Evolutionary conservation across 495 filamentous ascomycete species (phyloP).

Genomic region (Podospora anserina): DNA sequence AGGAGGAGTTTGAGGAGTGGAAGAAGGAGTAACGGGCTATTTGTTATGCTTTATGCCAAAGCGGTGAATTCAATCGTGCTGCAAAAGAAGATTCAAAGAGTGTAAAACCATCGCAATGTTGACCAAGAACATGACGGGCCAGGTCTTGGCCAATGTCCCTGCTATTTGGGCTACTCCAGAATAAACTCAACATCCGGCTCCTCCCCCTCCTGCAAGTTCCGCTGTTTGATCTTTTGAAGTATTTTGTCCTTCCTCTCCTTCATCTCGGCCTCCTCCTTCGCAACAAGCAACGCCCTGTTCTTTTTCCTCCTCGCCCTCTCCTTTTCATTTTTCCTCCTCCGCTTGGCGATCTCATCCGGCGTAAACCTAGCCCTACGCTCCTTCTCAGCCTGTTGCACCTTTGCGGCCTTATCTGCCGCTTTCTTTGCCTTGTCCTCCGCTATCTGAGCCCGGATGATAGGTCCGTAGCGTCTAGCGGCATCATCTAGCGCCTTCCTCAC

Average conservation of each 20-base stretch:
- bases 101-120: no score
- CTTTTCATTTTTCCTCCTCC: not conserved
- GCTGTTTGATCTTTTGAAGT: not conserved
- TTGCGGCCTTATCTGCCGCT: not conserved
- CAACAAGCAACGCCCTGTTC: not conserved
- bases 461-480: not conserved
- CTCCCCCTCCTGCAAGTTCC: not conserved
- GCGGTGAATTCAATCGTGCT: not conserved
- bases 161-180: not conserved
- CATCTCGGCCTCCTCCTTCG: not conserved
- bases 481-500: not conserved
- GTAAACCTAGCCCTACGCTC: not conserved
- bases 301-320: not conserved
- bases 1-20: conserved; percentile 78
- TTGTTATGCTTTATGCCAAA: no score
- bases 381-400: not conserved
- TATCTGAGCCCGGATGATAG: not conserved
- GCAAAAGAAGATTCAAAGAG: no score
- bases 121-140: no score
- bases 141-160: no score
- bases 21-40: conserved; percentile 52
- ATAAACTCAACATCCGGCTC: not conserved
- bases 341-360: not conserved
- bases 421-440: not conserved
- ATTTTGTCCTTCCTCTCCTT: not conserved